Evolutionary conservation across 2,329 filamentous ascomycete genomes (phyloP), one percentile per base, ranked within the genome.

Genomic region (Botrytis pseudocinerea): DNA sequence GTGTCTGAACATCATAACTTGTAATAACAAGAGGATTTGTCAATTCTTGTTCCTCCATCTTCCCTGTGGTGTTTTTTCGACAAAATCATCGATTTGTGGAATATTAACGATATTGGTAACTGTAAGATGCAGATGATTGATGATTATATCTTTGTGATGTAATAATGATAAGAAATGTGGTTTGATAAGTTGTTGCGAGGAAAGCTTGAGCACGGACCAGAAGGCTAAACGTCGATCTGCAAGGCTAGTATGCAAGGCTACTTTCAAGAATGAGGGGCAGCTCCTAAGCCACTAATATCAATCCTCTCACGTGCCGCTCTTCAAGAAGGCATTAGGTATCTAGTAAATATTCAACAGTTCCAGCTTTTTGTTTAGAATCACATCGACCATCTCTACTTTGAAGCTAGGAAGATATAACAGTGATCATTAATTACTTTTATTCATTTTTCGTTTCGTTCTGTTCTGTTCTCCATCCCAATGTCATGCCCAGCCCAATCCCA

Each of bases 201-300:
- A 38, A 68, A 68, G 64, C 46, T 68, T 68, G 35, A 68, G 64
- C 64, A 68, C 48, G 48, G 64, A 42, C 35, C 35, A 42, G 12
- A 38, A 32, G 35, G 64, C 46, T 68, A 54, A 42, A 22, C 18
- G 9, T 20, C 16, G 2, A 9, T 28, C 2, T 40, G 25, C 32
- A 54, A 68, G 35, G 46, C 60, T 63, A 12, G 6, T 48, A 32
- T 65, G 28, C 42, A 35, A 64, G 40, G 61, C n/a, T 64, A 64
- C 61, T 2, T 20, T 14, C 18, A 32, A 20, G 3, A 60, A 42
- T 42, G 60, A 62, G 61, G 61, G 40, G 40, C 61, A 64, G 1
- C 62, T 46, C 10, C 40, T 42, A 4, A 57, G n/a, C n/a, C n/a
- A 57, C 51, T 54, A n/a, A 28, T 9, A 32, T 57, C 6, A 28